Evolutionary conservation across 331 rosid species (phyloP).

Genomic region (Phaseolus coccineus): DNA sequence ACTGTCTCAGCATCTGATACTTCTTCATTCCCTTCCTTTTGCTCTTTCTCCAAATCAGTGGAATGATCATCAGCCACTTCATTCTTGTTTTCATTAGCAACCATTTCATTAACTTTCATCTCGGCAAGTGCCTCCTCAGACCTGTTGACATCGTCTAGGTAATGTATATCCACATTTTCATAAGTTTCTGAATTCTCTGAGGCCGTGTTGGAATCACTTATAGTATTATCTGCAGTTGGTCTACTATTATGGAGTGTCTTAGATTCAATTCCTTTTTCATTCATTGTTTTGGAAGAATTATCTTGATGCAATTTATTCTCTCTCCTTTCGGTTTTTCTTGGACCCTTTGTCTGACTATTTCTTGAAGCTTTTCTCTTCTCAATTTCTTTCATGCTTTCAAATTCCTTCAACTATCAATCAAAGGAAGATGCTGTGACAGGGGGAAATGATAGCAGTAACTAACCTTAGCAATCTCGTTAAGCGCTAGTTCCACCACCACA

Average conservation of each 20-base stretch:
- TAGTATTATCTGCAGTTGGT: conserved; percentile 47
- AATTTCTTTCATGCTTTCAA: conserved; percentile 72
- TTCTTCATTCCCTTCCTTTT: conserved; percentile 67
- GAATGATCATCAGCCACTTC: conserved; percentile 63
- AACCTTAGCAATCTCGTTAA: conserved; percentile 30
- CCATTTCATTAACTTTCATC: conserved; percentile 55
- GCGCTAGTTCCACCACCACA: conserved; percentile 33
- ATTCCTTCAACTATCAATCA: conserved; percentile 51
- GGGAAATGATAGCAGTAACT: conserved; percentile 45
- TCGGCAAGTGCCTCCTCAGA: conserved; percentile 56
- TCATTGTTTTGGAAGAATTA: conserved; percentile 59
- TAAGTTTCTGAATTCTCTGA: conserved; percentile 63
- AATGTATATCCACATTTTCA: conserved; percentile 62
- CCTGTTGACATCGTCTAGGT: conserved; percentile 78
- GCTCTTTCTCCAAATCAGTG: conserved; percentile 66
- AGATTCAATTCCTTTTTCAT: conserved; percentile 60
- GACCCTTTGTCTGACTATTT: conserved; percentile 64
- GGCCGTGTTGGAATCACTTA: conserved; percentile 62
- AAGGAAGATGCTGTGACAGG: conserved; percentile 46
- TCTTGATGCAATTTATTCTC: conserved; percentile 62
- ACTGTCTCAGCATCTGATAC: conserved; percentile 74
- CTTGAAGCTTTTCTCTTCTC: conserved; percentile 69
- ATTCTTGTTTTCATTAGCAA: conserved; percentile 54
- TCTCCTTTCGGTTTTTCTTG: conserved; percentile 62
- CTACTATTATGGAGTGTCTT: conserved; percentile 56